Conservation (phyloP, 1,284 basidiomycete species). For the Ceraceosorus guamensis region DNA sequence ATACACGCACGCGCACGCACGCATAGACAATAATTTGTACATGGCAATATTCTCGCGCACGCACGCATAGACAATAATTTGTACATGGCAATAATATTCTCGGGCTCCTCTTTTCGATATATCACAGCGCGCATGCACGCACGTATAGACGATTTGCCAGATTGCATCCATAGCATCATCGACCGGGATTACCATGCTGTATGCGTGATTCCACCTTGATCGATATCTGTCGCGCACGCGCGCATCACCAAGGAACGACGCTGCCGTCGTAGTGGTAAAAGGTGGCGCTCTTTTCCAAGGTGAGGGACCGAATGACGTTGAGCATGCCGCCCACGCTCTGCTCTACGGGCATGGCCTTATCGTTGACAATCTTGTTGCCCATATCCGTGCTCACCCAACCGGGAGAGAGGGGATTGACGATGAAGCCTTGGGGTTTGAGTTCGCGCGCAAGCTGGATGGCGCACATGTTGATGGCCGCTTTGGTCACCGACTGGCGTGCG, state of each 20-base stretch:
- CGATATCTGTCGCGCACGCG: too few species aligned
- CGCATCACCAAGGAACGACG: conserved; percentile 2
- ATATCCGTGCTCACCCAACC: conserved; percentile 10
- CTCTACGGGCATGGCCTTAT: conserved; percentile 1
- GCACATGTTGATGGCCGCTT: conserved; percentile 11
- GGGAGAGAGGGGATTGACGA: conserved; percentile 9
- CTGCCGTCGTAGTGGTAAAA: conserved; percentile 4
- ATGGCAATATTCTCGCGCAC: too few species aligned
- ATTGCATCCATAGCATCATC: too few species aligned
- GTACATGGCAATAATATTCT: too few species aligned
- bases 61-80: too few species aligned
- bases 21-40: too few species aligned
- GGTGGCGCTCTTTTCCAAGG: conserved; percentile 1
- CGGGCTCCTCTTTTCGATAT: too few species aligned
- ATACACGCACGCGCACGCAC: too few species aligned
- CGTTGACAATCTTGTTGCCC: neutral
- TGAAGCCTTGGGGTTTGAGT: conserved; percentile 10
- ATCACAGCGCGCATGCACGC: too few species aligned
- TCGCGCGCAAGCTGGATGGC: conserved; percentile 9
- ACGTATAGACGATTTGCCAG: too few species aligned
- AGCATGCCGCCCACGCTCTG: conserved; percentile 2
- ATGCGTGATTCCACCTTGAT: too few species aligned
- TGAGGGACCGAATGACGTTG: conserved; percentile 2
- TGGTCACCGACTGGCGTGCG: conserved; percentile 7
- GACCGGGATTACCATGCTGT: too few species aligned